Evolutionary conservation across 768 basidiomycete species (phyloP).

Genomic region (Termitomyces sp.): DNA sequence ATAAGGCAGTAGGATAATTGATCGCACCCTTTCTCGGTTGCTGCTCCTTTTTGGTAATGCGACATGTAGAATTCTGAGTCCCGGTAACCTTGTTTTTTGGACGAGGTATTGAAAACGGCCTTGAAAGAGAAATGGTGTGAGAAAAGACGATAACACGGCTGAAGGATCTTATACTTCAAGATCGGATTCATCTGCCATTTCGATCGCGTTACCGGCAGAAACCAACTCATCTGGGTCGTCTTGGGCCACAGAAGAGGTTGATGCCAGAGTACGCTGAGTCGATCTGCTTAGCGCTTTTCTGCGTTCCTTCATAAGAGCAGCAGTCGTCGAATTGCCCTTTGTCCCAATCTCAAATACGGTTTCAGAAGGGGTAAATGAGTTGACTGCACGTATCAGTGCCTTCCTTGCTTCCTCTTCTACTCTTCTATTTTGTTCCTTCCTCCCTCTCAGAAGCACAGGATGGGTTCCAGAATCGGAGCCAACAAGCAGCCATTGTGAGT

Average conservation of each 20-base stretch:
- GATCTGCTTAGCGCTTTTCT: conserved; percentile 72
- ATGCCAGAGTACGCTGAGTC: conserved; percentile 36
- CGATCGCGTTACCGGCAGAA: conserved; percentile 29
- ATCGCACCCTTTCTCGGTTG: conserved; percentile 84
- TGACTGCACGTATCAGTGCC: conserved; percentile 66
- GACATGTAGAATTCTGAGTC: conserved; percentile 91
- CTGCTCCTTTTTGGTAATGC: conserved; percentile 82
- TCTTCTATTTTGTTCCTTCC: conserved; percentile 27
- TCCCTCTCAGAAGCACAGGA: conserved; percentile 54
- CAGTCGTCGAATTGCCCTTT: conserved; percentile 57
- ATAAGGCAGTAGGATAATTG: background rate
- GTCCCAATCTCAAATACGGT: conserved; percentile 89
- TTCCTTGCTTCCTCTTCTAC: conserved; percentile 53
- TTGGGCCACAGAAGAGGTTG: conserved; percentile 24
- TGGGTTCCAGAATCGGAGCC: conserved; percentile 62
- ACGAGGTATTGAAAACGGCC: conserved; percentile 61
- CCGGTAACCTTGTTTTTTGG: conserved; percentile 49
- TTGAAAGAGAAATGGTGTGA: conserved; percentile 20
- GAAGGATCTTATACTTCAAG: conserved; percentile 48
- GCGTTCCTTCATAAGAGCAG: conserved; percentile 83
- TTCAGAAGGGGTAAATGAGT: conserved; percentile 78
- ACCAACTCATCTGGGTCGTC: conserved; percentile 29
- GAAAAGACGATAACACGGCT: background rate
- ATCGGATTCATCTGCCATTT: conserved; percentile 78
- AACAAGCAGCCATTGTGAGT: conserved; percentile 63